phyloP scores from a whole-genome alignment of 306 rosid genomes.

The Quercus bicolor region DNA sequence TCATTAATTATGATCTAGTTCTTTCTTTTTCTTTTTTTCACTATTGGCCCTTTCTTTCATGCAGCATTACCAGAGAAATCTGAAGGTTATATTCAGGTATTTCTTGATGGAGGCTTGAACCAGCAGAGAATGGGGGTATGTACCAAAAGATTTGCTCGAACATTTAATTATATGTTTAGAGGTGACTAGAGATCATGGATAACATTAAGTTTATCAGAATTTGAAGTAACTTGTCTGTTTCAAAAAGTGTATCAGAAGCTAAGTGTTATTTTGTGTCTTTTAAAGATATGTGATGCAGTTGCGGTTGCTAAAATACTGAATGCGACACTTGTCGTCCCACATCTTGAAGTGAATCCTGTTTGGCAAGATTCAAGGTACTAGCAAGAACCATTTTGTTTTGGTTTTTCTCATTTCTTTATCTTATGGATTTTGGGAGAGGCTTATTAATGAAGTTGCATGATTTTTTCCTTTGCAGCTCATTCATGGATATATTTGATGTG shows the following conservation, averaged over 20 bases:
- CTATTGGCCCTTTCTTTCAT: slow-evolving; percentile 20
- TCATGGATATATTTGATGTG: slow-evolving; percentile 90
- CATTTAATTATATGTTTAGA: neutral
- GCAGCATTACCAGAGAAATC: slow-evolving; percentile 79
- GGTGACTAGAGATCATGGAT: neutral
- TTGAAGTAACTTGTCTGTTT: neutral
- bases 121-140: slow-evolving; percentile 99
- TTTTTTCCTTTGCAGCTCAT: slow-evolving; percentile 63
- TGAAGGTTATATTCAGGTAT: slow-evolving; percentile 82
- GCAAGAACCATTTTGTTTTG: neutral
- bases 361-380: slow-evolving; percentile 89
- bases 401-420: slow-evolving; percentile 10
- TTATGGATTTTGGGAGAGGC: slow-evolving; percentile 14
- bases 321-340: slow-evolving; percentile 93
- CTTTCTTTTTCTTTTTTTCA: neutral
- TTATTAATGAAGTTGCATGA: slow-evolving; percentile 10
- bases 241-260: neutral
- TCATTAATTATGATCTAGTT: slow-evolving; percentile 1
- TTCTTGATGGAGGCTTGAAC: slow-evolving; percentile 98
- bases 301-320: slow-evolving; percentile 91
- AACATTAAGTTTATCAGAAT: neutral
- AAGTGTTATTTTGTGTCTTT: slow-evolving; percentile 22
- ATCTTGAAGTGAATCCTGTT: slow-evolving; percentile 91
- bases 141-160: slow-evolving; percentile 6
- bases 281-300: slow-evolving; percentile 96